Base-by-base conservation (phyloP, 352 stramenopile genomes). In the Globisporangium nagaii region DNA sequence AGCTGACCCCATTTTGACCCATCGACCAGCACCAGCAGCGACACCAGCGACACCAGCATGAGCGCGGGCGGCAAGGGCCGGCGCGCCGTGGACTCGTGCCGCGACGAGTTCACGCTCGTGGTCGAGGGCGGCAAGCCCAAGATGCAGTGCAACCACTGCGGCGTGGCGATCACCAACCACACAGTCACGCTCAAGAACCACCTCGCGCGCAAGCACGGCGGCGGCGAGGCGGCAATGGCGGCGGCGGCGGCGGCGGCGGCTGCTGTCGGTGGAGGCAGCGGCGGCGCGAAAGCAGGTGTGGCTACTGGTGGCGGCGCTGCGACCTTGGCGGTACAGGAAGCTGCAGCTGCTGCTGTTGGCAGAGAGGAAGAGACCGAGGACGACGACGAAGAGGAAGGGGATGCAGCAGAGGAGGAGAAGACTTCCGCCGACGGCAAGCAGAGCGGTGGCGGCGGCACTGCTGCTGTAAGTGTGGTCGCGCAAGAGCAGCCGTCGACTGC, bases 121-220 rank as follows among this genome's bases (percentile, higher is more conserved):
- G 36, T 57, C 15, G 46, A 62, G 36, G 31, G 11, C 17, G 55
- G 55, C 19, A 62, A 62, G 39, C 36, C 48, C 35, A 62, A 62
- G 55, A 56, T 57, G 55, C 55, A 57, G 35, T 62, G 55, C 46
- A 62, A 62, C 28, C 55, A 62, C 47, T 62, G 55, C 28, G 20
- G 55, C 12, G n/a, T 57, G 27, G 25, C 31, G 1, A 62, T 62
- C 55, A 42, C 48, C 3, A 62, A 62, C 39, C 55, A 62, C 37
- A 62, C 55, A 15, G 55, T 36, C 35, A 62, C 55, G 55, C 55
- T 62, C 46, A 48, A 50, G 46, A 62, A 62, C 55, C 55, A 62
- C 32, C 37, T 62, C 30, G 45, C 48, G 35, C 55, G 55, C 45
- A 57, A 57, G 45, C 55, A 62, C 53, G 34, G 42, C 11, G n/a